phyloP scores from a whole-genome alignment of 1,284 basidiomycete genomes.

The Ustilago xerochloae region DNA sequence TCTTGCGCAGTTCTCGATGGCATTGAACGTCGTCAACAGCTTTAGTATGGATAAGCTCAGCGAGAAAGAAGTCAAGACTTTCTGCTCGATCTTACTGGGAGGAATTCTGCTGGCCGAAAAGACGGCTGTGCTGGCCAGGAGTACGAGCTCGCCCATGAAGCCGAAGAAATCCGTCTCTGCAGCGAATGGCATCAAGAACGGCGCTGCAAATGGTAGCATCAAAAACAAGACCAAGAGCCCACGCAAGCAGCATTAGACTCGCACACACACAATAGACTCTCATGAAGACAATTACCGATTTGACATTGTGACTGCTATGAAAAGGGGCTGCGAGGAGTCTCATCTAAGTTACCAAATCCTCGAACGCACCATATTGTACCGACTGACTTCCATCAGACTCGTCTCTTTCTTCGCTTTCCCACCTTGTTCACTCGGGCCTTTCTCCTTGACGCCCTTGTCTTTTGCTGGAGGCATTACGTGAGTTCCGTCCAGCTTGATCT shows the following conservation, averaged over 20 bases:
- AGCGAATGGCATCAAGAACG: conserved; percentile 2
- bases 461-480: conserved; percentile 22
- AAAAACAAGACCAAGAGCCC: conserved; percentile 19
- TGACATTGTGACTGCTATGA: too few species aligned
- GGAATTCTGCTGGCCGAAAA: conserved; percentile 26
- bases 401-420: conserved; percentile 29
- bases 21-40: not conserved
- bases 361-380: conserved; percentile 64
- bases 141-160: not conserved
- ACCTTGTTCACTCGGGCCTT: not conserved
- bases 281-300: too few species aligned
- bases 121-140: conserved; percentile 9
- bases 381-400: conserved; percentile 61
- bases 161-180: not conserved
- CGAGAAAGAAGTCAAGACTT: conserved; percentile 12
- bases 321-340: not conserved
- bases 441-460: conserved; percentile 9
- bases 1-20: not conserved
- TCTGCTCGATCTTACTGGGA: conserved; percentile 26
- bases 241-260: conserved; percentile 11
- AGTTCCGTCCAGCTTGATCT: conserved; percentile 55
- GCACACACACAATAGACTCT: not conserved
- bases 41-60: conserved; percentile 7
- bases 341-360: conserved; percentile 55
- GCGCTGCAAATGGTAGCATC: not conserved